Evolutionary conservation across 805 yeast species (phyloP).

Genomic region (Wickerhamiella kazuoi): DNA sequence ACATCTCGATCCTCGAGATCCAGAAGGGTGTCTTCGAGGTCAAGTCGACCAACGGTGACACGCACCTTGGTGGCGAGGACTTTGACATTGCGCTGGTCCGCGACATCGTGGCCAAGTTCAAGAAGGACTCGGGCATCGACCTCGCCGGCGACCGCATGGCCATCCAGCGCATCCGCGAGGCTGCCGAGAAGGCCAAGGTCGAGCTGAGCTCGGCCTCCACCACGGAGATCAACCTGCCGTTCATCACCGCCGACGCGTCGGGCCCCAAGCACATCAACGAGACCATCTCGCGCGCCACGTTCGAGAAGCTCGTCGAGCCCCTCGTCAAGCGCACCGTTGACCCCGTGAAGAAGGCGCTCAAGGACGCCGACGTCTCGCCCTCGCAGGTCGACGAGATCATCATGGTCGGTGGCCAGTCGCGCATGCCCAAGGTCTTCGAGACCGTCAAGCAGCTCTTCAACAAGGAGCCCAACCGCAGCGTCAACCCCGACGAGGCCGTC

Average conservation of each 20-base stretch:
- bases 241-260: conserved; percentile 72
- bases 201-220: conserved; percentile 59
- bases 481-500: conserved; percentile 89
- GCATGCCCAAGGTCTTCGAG: conserved; percentile 78
- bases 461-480: conserved; percentile 74
- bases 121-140: conserved; percentile 53
- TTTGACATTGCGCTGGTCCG: conserved; percentile 77
- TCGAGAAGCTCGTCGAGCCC: conserved; percentile 47
- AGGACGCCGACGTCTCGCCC: conserved; percentile 55
- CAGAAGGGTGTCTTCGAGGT: conserved; percentile 97
- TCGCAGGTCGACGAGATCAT: conserved; percentile 62
- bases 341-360: conserved; percentile 66
- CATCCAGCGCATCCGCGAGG: conserved; percentile 72
- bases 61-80: conserved; percentile 87
- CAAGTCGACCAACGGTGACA: conserved; percentile 93
- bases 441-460: conserved; percentile 63
- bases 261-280: conserved; percentile 67
- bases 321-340: conserved; percentile 55
- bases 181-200: conserved; percentile 79
- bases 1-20: conserved; percentile 88
- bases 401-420: conserved; percentile 80
- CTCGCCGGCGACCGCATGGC: conserved; percentile 53
- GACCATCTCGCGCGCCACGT: conserved; percentile 48
- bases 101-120: conserved; percentile 62
- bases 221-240: conserved; percentile 66